phyloP scores from a whole-genome alignment of 768 basidiomycete species.

The Leccinum imitatum region DNA sequence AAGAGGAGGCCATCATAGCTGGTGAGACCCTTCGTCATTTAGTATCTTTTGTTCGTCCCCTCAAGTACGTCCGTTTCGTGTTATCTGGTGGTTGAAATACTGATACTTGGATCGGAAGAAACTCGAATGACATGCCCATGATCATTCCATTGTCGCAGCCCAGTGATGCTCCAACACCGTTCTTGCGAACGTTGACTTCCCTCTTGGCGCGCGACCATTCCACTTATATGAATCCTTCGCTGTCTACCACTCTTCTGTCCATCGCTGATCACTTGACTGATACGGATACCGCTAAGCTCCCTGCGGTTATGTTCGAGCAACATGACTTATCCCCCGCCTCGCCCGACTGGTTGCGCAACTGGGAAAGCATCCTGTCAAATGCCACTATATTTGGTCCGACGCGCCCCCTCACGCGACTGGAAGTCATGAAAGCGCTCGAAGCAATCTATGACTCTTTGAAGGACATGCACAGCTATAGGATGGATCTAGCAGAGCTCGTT shows the following conservation, averaged over 20 bases:
- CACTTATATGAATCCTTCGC: slow-evolving; percentile 54
- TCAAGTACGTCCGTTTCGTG: slow-evolving; percentile 47
- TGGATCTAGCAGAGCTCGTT: slow-evolving; percentile 52
- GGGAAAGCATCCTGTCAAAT: slow-evolving; percentile 57
- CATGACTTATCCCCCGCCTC: slow-evolving; percentile 71
- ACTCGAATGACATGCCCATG: slow-evolving; percentile 42
- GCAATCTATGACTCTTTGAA: slow-evolving; percentile 62
- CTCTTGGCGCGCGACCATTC: slow-evolving; percentile 64
- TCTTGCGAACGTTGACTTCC: slow-evolving; percentile 59
- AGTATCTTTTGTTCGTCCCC: slow-evolving; percentile 52
- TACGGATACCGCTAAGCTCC: slow-evolving; percentile 59
- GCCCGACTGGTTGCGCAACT: slow-evolving; percentile 68
- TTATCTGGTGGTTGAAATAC: background rate
- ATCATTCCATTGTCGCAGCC: slow-evolving; percentile 56
- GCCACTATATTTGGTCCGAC: slow-evolving; percentile 40
- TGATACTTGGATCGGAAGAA: slow-evolving; percentile 34
- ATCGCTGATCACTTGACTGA: slow-evolving; percentile 73
- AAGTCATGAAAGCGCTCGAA: slow-evolving; percentile 57
- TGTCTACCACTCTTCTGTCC: slow-evolving; percentile 62
- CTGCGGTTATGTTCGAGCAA: slow-evolving; percentile 61
- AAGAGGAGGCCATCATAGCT: slow-evolving; percentile 66
- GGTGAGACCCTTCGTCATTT: slow-evolving; percentile 62
- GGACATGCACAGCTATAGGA: slow-evolving; percentile 67
- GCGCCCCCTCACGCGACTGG: slow-evolving; percentile 52
- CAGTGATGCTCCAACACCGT: slow-evolving; percentile 54